A percentile compares a stretch with the other conserved stretches of the same genome.
phyloP scores from a whole-genome alignment of 2,329 filamentous ascomycete genomes.

The Biscogniauxia marginata region DNA sequence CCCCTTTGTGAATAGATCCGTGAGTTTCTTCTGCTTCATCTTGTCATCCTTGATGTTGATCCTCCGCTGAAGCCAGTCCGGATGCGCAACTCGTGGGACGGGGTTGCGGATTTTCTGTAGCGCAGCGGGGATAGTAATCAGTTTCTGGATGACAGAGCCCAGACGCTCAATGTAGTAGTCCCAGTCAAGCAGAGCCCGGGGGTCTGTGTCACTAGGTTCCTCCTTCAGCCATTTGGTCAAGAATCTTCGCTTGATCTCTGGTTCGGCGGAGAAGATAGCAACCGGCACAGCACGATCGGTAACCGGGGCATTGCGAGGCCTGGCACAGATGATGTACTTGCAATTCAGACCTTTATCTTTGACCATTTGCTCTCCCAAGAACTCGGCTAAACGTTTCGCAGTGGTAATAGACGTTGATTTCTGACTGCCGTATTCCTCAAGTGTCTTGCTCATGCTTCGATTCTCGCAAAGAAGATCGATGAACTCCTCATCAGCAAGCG shows the following conservation, averaged over 20 bases:
- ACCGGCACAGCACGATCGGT: constrained; percentile 94
- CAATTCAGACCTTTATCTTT: constrained; percentile 99
- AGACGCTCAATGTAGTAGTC: constrained; percentile 95
- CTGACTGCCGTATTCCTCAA: constrained; percentile 92
- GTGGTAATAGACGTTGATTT: constrained; percentile 99
- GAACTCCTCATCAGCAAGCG: constrained; percentile 90
- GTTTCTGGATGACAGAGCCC: constrained; percentile 95
- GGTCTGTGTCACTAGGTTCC: constrained; percentile 87
- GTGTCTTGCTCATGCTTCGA: constrained; percentile 93
- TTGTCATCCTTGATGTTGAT: constrained; percentile 96
- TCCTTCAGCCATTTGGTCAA: constrained; percentile 95
- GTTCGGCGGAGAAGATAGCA: constrained; percentile 94
- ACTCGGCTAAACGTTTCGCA: constrained; percentile 89
- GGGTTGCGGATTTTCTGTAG: constrained; percentile 94
- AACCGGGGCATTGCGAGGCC: constrained; percentile 83
- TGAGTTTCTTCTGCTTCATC: constrained; percentile 98
- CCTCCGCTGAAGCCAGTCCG: constrained; percentile 91
- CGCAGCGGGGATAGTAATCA: constrained; percentile 97
- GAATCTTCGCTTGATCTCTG: constrained; percentile 82
- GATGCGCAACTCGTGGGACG: constrained; percentile 88
- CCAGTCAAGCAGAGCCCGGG: constrained; percentile 89
- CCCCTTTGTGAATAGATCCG: constrained; percentile 77
- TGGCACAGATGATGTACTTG: constrained; percentile 96
- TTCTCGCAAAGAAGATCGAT: constrained; percentile 99
- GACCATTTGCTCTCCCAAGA: constrained; percentile 96